Conservation (phyloP, 495 filamentous ascomycete species). For the Terfezia boudieri region DNA sequence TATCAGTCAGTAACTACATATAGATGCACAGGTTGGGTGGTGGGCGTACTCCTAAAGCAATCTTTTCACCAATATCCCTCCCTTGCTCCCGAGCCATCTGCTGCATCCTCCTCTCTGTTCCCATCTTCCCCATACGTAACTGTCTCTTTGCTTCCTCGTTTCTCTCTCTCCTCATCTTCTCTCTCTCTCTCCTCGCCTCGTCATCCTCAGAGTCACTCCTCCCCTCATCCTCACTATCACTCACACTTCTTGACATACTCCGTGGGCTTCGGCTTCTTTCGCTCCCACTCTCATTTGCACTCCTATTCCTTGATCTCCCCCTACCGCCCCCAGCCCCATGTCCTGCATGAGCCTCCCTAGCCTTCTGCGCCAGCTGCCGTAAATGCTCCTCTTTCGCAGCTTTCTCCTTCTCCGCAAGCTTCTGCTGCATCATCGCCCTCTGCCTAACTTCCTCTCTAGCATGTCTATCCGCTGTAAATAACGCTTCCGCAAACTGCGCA, state of each 20-base stretch:
- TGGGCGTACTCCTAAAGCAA: constrained; percentile 44
- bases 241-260: constrained; percentile 24
- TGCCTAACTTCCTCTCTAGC: constrained; percentile 89
- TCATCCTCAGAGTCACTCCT: constrained; percentile 34
- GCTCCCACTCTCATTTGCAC: constrained; percentile 23
- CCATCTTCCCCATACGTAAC: constrained; percentile 86
- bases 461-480: constrained; percentile 85
- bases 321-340: constrained; percentile 30
- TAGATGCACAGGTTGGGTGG: neutral
- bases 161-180: constrained; percentile 54
- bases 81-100: constrained; percentile 87
- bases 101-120: constrained; percentile 69
- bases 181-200: constrained; percentile 52
- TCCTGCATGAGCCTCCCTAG: constrained; percentile 40
- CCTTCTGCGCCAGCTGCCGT: constrained; percentile 72
- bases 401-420: constrained; percentile 91
- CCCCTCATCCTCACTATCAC: constrained; percentile 23
- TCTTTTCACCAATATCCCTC: constrained; percentile 93
- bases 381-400: constrained; percentile 81
- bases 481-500: constrained; percentile 80
- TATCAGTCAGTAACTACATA: neutral
- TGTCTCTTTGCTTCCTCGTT: constrained; percentile 68
- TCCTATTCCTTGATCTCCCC: constrained; percentile 29
- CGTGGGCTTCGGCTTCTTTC: constrained; percentile 11
- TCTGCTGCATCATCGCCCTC: constrained; percentile 84